Base-by-base conservation (phyloP, 495 filamentous ascomycete genomes). In the Penicillium maclennaniae region DNA sequence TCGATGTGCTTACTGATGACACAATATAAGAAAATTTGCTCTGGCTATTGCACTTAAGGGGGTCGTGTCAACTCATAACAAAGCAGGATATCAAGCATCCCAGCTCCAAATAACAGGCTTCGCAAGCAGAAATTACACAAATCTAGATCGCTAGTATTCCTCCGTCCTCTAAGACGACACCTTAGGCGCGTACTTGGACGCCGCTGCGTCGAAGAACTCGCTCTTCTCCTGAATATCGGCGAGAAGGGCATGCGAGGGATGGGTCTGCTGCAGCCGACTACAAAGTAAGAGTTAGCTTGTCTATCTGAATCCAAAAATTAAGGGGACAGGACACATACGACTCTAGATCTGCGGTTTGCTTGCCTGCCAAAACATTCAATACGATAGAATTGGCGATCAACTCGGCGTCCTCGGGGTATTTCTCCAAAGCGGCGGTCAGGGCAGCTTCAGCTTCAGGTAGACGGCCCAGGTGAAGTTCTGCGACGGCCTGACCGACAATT, bases 381-480 rank as follows among this genome's bases (percentile, higher is more conserved):
- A 97, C 92, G 49, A 95, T 74, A 42, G 80, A 67, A 62, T 97
- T 95, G 50, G 88, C 89, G 59, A 96, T 82, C 41, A 86, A 80
- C 26, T 91, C 86, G 12, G 82, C 77, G 52, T 88, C 79, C 5
- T 80, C 74, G 7, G 86, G 80, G 45, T 92, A 83, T 69, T 87
- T 86, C 61, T 85, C 81, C 44, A 92, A 46, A 6, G 92, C 92
- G 65, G 91, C 80, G 47, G 89, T 77, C 56, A 98, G 71, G 10
- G 91, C 92, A 21, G 85, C 83, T 69, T 96, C 87, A 8, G 93
- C 91, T 73, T 98, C 93, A 31, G 90, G 88, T 21, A 90, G 71
- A 15, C 93, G 86, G 26, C 91, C 91, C 15, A 97, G 82, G 62
- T 97, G 93, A 21, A 98, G 74, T 67, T 98, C 93, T 36, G 89